These are phyloP conservation scores for Kurtzmaniella cleridarum DNA, from an alignment of 805 yeast genomes.

Conservation along the genomic window DNA sequence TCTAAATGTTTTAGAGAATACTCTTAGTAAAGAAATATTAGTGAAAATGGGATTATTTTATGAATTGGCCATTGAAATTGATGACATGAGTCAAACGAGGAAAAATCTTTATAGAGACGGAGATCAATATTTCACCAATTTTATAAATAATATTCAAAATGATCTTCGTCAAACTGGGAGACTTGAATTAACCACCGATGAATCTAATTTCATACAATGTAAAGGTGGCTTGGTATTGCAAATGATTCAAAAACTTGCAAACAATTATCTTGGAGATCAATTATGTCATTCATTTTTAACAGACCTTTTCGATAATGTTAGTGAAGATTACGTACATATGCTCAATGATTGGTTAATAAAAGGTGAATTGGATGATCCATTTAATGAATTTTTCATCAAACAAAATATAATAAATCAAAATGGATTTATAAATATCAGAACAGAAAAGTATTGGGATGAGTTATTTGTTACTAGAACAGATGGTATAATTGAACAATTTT, in stretches of 20 bases:
- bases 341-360: conserved; percentile 72
- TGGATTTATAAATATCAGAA: conserved; percentile 28
- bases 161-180: conserved; percentile 41
- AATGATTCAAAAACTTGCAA: conserved; percentile 54
- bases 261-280: conserved; percentile 60
- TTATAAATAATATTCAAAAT: conserved; percentile 32
- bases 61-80: conserved; percentile 50
- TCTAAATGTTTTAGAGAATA: conserved; percentile 49
- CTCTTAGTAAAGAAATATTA: conserved; percentile 20
- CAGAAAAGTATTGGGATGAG: conserved; percentile 68
- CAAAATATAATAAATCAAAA: conserved; percentile 23
- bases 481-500: conserved; percentile 66
- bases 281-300: conserved; percentile 48
- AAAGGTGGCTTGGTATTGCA: conserved; percentile 76
- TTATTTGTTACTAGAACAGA: conserved; percentile 70
- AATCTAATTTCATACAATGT: conserved; percentile 46
- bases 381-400: conserved; percentile 76
- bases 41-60: conserved; percentile 48
- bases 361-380: conserved; percentile 74
- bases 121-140: conserved; percentile 20
- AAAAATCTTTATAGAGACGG: conserved; percentile 7
- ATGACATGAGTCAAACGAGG: conserved; percentile 36
- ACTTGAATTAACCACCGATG: conserved; percentile 47
- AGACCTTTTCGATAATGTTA: conserved; percentile 50
- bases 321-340: conserved; percentile 59